Evolutionary conservation across 1,139 yeast genomes (phyloP).

Genomic region (Protomyces pachydermus): DNA sequence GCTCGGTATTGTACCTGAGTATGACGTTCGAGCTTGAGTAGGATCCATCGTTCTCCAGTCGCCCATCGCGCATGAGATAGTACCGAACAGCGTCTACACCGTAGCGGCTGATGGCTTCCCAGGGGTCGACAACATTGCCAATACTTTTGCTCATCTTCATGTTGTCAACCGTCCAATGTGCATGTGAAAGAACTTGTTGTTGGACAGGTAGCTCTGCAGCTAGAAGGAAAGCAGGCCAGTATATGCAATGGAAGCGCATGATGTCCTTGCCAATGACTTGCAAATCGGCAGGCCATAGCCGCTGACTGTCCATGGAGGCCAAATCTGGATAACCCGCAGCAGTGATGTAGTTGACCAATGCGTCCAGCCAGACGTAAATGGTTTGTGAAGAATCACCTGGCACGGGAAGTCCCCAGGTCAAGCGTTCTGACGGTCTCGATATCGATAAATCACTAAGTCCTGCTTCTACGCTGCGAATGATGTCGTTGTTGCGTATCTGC

Average conservation of each 20-base stretch:
- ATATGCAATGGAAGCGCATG: slow-evolving; percentile 73
- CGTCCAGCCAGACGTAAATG: slow-evolving; percentile 97
- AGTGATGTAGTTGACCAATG: slow-evolving; percentile 77
- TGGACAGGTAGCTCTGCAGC: slow-evolving; percentile 76
- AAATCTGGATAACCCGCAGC: slow-evolving; percentile 60
- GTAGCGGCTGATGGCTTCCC: slow-evolving; percentile 48
- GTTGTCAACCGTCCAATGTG: slow-evolving; percentile 91
- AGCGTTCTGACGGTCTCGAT: slow-evolving; percentile 72
- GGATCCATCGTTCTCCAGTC: slow-evolving; percentile 27
- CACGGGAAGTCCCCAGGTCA: slow-evolving; percentile 86
- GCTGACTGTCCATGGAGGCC: slow-evolving; percentile 24
- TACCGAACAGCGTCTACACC: slow-evolving; percentile 28
- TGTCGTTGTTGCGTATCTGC: slow-evolving; percentile 48
- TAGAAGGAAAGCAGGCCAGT: slow-evolving; percentile 89
- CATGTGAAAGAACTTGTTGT: slow-evolving; percentile 72
- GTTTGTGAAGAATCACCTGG: slow-evolving; percentile 74
- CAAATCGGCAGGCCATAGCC: slow-evolving; percentile 56
- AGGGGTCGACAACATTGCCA: slow-evolving; percentile 95
- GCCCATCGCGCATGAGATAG: slow-evolving; percentile 29
- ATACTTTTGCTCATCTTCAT: slow-evolving; percentile 87
- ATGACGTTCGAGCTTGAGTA: slow-evolving; percentile 11
- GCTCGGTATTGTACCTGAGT: slow-evolving; percentile 21
- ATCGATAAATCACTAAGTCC: slow-evolving; percentile 66
- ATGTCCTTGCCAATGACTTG: slow-evolving; percentile 93
- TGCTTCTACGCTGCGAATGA: slow-evolving; percentile 55